Evolutionary conservation across 129 eudicot genomes (phyloP).

Genomic region (Flaveria trinervia): DNA sequence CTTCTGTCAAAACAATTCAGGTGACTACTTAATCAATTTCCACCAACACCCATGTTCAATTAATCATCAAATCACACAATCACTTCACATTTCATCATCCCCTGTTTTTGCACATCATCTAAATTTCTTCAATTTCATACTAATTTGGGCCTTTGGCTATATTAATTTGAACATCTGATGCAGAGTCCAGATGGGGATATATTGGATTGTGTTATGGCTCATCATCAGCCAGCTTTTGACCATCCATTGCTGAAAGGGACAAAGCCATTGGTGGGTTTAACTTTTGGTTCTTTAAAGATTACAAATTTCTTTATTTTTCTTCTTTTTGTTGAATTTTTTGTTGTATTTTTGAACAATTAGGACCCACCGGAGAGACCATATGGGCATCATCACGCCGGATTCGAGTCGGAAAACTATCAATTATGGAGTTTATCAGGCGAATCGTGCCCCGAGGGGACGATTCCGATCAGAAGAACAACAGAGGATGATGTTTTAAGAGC

Average conservation of each 20-base stretch:
- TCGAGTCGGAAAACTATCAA: slow-evolving; percentile 53
- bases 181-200: slow-evolving; percentile 97
- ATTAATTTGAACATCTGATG: neutral
- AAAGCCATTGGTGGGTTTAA: slow-evolving; percentile 69
- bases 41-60: neutral
- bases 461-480: slow-evolving; percentile 85
- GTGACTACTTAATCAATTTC: slow-evolving; percentile 24
- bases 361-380: slow-evolving; percentile 82
- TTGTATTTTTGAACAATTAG: slow-evolving; percentile 30
- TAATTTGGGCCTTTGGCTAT: no score
- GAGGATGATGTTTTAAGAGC: slow-evolving; percentile 76
- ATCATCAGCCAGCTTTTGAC: slow-evolving; percentile 96
- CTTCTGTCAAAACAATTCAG: slow-evolving; percentile 77
- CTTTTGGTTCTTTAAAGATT: neutral
- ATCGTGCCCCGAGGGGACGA: slow-evolving; percentile 76
- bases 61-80: neutral
- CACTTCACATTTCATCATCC: neutral
- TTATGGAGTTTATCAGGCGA: slow-evolving; percentile 74
- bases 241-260: slow-evolving; percentile 84
- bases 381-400: slow-evolving; percentile 42
- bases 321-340: neutral
- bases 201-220: slow-evolving; percentile 76
- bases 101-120: neutral
- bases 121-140: neutral
- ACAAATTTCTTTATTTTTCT: slow-evolving; percentile 3